These are phyloP conservation scores for Colletotrichum gloeosporioides DNA, from an alignment of 2,329 filamentous ascomycete species.

Conservation along the genomic window DNA sequence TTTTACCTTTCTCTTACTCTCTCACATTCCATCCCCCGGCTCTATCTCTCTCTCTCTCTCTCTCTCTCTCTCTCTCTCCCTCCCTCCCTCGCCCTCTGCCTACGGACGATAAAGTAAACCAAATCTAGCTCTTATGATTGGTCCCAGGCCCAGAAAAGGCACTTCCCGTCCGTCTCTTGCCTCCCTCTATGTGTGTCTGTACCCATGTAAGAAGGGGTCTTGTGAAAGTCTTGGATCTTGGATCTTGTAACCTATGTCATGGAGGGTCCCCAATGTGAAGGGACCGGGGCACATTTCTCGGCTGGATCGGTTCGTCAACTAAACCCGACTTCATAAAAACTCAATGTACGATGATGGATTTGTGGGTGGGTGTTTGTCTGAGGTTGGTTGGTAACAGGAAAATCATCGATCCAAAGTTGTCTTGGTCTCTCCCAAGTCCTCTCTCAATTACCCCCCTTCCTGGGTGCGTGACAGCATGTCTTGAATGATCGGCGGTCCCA, in stretches of 20 bases:
- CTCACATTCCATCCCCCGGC: neutral
- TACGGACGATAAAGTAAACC: neutral
- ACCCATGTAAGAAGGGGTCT: neutral
- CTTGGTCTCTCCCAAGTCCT: neutral
- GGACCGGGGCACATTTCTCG: neutral
- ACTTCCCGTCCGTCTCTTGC: neutral
- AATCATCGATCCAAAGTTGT: neutral
- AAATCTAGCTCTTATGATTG: neutral
- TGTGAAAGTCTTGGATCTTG: neutral
- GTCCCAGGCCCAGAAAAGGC: neutral
- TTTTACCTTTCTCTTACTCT: neutral
- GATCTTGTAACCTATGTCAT: neutral
- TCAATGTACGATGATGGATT: neutral
- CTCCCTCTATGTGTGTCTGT: neutral
- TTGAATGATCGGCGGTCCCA: neutral
- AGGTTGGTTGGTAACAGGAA: neutral
- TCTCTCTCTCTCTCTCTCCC: neutral
- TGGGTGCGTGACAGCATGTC: neutral
- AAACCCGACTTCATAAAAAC: neutral
- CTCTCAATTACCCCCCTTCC: neutral
- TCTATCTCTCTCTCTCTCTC: neutral
- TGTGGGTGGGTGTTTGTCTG: constrained; percentile 2
- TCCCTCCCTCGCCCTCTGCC: neutral
- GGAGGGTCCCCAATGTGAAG: neutral
- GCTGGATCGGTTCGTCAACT: neutral